Conservation (phyloP, 257 asterid genomes). For the Eucommia ulmoides region DNA sequence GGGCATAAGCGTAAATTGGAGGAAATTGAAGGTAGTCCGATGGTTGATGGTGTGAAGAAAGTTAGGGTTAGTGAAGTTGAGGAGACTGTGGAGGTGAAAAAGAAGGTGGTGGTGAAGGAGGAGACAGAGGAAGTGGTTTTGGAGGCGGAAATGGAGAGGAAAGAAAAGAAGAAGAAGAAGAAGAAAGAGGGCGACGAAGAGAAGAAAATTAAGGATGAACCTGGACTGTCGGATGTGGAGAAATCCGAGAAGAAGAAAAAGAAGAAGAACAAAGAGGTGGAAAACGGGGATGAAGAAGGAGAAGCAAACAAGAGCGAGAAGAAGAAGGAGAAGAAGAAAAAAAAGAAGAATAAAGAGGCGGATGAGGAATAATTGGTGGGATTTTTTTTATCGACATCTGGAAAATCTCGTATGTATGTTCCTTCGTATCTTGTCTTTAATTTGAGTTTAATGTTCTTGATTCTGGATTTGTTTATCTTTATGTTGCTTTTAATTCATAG, state of each 20-base stretch:
- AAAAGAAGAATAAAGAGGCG: slow-evolving; percentile 59
- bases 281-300: slow-evolving; percentile 30
- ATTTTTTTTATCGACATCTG: no score
- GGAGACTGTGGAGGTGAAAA: slow-evolving; percentile 12
- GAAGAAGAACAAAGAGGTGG: slow-evolving; percentile 25
- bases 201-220: slow-evolving; percentile 39
- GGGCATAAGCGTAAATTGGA: slow-evolving; percentile 53
- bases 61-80: slow-evolving; percentile 27
- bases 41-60: slow-evolving; percentile 43
- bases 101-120: slow-evolving; percentile 8
- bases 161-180: slow-evolving; percentile 47
- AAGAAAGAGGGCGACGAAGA: slow-evolving; percentile 36
- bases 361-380: slow-evolving; percentile 24
- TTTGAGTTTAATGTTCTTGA: no score
- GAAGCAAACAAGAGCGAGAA: slow-evolving; percentile 31
- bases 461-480: no score
- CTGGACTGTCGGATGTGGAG: slow-evolving; percentile 4
- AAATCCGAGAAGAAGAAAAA: slow-evolving; percentile 12
- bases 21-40: slow-evolving; percentile 35
- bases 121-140: slow-evolving; percentile 9
- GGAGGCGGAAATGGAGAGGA: slow-evolving; percentile 16
- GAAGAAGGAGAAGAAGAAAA: slow-evolving; percentile 56
- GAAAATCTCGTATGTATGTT: no score
- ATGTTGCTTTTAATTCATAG: no score
- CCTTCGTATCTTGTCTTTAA: no score